Conservation (phyloP, 768 basidiomycete genomes). For the Suillus lakei region DNA sequence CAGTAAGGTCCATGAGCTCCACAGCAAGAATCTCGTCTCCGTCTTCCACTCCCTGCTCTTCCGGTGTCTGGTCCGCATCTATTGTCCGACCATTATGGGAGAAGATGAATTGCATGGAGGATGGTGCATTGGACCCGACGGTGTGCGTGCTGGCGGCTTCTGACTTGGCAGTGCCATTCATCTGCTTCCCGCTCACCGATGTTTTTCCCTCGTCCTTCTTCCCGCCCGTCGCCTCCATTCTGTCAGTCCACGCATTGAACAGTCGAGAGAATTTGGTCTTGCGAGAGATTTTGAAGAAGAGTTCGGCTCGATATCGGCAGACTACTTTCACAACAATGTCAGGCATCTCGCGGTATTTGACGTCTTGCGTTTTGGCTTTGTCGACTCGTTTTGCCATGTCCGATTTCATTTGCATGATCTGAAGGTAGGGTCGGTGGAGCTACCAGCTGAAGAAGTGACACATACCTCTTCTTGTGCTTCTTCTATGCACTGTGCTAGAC, state of each 20-base stretch:
- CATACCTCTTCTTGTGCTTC: constrained; percentile 84
- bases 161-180: constrained; percentile 56
- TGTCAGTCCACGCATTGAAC: constrained; percentile 87
- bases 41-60: constrained; percentile 87
- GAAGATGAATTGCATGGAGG: constrained; percentile 81
- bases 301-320: constrained; percentile 87
- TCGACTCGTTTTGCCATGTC: constrained; percentile 83
- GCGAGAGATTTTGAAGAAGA: constrained; percentile 92
- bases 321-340: constrained; percentile 90
- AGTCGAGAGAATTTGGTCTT: constrained; percentile 85
- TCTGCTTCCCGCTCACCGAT: constrained; percentile 28
- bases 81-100: constrained; percentile 80
- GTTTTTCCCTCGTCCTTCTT: constrained; percentile 48
- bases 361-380: constrained; percentile 77
- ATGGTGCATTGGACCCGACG: constrained; percentile 41
- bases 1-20: constrained; percentile 89
- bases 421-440: constrained; percentile 10
- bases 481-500: constrained; percentile 78
- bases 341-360: constrained; percentile 85
- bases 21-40: constrained; percentile 89
- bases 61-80: constrained; percentile 83
- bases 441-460: neutral
- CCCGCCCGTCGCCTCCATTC: constrained; percentile 71
- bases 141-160: constrained; percentile 53
- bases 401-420: constrained; percentile 82